These are phyloP conservation scores for Leishmania mexicana DNA, from an alignment of 208 protist genomes.

Conservation along the genomic window DNA sequence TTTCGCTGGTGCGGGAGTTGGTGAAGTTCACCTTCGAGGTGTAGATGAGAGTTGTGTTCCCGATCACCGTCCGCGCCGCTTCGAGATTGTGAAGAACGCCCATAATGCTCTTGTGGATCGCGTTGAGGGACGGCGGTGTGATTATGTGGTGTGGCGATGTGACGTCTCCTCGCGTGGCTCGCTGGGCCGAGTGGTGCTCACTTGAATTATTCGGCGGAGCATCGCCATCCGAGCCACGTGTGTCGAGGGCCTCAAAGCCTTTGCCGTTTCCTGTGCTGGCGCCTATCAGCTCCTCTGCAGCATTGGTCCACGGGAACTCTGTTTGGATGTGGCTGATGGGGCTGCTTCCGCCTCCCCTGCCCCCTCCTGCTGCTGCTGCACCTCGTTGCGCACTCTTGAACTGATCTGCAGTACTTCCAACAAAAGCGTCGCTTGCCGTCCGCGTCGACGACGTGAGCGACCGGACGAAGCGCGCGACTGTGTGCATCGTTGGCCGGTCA, in stretches of 20 bases:
- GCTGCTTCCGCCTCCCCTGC: background rate
- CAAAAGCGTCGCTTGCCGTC: background rate
- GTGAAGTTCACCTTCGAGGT: conserved; percentile 42
- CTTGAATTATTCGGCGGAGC: background rate
- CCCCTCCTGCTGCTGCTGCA: background rate
- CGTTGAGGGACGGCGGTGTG: conserved; percentile 11
- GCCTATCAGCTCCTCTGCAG: background rate
- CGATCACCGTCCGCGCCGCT: conserved; percentile 44
- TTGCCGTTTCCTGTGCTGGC: background rate
- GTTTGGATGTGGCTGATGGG: background rate
- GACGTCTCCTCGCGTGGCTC: background rate
- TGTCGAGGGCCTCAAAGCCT: background rate
- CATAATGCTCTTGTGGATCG: conserved; percentile 29
- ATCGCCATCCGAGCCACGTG: background rate
- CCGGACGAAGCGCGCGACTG: conserved; percentile 37
- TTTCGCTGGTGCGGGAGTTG: conserved; percentile 48
- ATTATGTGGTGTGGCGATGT: background rate
- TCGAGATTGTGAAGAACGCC: conserved; percentile 46
- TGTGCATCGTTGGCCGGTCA: conserved; percentile 34
- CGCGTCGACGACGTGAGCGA: background rate
- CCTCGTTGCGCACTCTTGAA: background rate
- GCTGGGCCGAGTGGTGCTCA: background rate
- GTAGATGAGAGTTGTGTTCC: conserved; percentile 74
- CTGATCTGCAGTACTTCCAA: background rate
- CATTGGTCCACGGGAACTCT: background rate